Evolutionary conservation across 202 grass and related monocot species (phyloP).

Genomic region (Bolboschoenoplectus hybrid): DNA sequence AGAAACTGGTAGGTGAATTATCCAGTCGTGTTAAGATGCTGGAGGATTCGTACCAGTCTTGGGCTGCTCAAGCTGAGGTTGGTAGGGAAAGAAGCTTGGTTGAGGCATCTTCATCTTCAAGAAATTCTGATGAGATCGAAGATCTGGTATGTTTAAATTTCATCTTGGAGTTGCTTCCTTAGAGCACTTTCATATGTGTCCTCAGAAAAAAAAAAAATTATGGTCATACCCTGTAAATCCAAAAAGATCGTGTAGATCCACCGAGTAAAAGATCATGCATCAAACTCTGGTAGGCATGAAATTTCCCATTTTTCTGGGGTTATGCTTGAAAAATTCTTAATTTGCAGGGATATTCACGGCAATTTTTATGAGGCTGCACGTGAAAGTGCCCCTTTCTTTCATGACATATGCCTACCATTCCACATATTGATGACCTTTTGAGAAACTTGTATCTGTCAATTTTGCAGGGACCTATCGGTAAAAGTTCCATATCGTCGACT

Average conservation of each 20-base stretch:
- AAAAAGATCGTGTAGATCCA: neutral
- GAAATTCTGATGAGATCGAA: conserved; percentile 83
- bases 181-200: neutral
- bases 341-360: neutral
- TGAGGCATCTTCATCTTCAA: conserved; percentile 70
- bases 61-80: conserved; percentile 55
- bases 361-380: conserved; percentile 11
- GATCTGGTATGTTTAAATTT: conserved; percentile 67
- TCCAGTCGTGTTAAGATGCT: conserved; percentile 73
- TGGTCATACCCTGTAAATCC: neutral
- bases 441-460: conserved; percentile 29
- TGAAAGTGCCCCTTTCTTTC: conserved; percentile 12
- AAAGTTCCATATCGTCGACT: conserved; percentile 63
- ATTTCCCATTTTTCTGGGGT: conserved; percentile 8
- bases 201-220: neutral
- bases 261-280: conserved; percentile 6
- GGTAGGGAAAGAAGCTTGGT: conserved; percentile 69
- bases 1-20: conserved; percentile 72
- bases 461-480: conserved; percentile 68
- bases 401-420: neutral
- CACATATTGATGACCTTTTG: neutral
- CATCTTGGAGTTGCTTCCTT: conserved; percentile 34
- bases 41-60: conserved; percentile 68
- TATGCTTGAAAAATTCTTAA: conserved; percentile 25
- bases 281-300: neutral